phyloP scores from a whole-genome alignment of 2,329 filamentous ascomycete species.

The Dothideomycetes sp. region DNA sequence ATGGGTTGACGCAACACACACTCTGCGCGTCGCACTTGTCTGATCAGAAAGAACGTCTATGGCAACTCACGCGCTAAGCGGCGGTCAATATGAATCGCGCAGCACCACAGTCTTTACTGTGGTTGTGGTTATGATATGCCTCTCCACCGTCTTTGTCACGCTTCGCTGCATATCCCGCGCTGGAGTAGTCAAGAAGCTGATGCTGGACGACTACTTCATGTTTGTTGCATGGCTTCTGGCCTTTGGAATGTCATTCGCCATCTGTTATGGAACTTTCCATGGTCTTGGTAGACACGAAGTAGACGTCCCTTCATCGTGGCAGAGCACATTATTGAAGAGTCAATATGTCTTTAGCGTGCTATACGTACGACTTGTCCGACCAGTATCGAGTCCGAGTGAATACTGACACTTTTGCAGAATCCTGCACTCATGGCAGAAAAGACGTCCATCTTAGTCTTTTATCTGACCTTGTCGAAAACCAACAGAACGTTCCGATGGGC shows the following conservation, averaged over 20 bases:
- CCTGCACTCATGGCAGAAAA: slow-evolving; percentile 85
- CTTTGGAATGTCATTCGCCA: slow-evolving; percentile 6
- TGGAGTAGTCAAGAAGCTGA: slow-evolving; percentile 60
- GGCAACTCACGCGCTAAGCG: slow-evolving; percentile 3
- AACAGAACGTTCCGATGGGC: slow-evolving; percentile 66
- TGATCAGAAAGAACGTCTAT: neutral
- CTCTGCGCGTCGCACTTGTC: slow-evolving; percentile 4
- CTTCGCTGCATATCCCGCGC: slow-evolving; percentile 63
- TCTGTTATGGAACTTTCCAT: slow-evolving; percentile 47
- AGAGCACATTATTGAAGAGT: slow-evolving; percentile 42
- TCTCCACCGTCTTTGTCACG: slow-evolving; percentile 65
- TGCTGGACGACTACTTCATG: slow-evolving; percentile 73
- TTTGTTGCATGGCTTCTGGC: slow-evolving; percentile 52
- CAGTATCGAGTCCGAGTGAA: slow-evolving; percentile 11
- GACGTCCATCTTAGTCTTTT: slow-evolving; percentile 86
- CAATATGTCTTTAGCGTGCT: slow-evolving; percentile 52
- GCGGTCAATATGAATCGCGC: slow-evolving; percentile 10
- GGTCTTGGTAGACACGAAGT: slow-evolving; percentile 59
- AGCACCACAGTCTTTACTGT: slow-evolving; percentile 52
- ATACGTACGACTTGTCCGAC: slow-evolving; percentile 33
- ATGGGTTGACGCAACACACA: slow-evolving; percentile 5
- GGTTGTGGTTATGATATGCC: slow-evolving; percentile 54
- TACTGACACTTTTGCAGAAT: slow-evolving; percentile 44
- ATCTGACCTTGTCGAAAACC: slow-evolving; percentile 69
- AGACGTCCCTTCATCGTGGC: slow-evolving; percentile 43